Conservation (phyloP, 2,329 filamentous ascomycete species). For the Aspergillus fumigatus region DNA sequence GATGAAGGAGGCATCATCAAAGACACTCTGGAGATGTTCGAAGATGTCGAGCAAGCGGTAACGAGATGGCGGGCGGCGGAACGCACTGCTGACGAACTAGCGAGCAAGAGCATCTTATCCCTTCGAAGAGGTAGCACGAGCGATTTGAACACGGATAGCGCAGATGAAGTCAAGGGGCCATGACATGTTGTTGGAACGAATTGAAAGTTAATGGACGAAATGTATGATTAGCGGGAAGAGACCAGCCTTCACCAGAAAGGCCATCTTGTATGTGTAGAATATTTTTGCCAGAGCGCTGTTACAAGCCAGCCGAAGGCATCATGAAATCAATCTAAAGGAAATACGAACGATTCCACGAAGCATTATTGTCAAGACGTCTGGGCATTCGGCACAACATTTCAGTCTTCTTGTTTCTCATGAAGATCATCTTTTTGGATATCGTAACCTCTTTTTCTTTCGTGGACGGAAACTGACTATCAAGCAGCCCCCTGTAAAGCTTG, state of each 20-base stretch:
- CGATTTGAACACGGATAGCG: constrained; percentile 34
- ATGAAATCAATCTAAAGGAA: neutral
- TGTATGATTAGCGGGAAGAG: constrained; percentile 12
- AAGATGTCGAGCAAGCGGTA: constrained; percentile 76
- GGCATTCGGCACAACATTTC: neutral
- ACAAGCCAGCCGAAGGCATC: neutral
- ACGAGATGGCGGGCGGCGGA: constrained; percentile 73
- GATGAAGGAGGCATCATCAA: constrained; percentile 84
- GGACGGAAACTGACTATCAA: constrained; percentile 3
- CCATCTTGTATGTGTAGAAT: neutral
- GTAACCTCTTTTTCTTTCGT: neutral
- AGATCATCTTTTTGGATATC: neutral
- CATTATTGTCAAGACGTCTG: neutral
- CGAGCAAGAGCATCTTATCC: constrained; percentile 34
- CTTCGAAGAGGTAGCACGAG: constrained; percentile 34
- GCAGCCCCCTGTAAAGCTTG: constrained; percentile 15
- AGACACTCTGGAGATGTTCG: constrained; percentile 84
- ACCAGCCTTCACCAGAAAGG: neutral
- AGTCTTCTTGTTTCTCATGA: neutral
- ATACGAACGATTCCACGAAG: neutral
- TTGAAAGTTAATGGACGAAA: constrained; percentile 12
- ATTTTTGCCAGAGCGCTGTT: neutral
- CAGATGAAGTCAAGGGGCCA: constrained; percentile 32
- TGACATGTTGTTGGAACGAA: constrained; percentile 18
- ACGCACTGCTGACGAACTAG: constrained; percentile 36